Evolutionary conservation across 345 rosid species (phyloP).

Genomic region (Angophora floribunda): DNA sequence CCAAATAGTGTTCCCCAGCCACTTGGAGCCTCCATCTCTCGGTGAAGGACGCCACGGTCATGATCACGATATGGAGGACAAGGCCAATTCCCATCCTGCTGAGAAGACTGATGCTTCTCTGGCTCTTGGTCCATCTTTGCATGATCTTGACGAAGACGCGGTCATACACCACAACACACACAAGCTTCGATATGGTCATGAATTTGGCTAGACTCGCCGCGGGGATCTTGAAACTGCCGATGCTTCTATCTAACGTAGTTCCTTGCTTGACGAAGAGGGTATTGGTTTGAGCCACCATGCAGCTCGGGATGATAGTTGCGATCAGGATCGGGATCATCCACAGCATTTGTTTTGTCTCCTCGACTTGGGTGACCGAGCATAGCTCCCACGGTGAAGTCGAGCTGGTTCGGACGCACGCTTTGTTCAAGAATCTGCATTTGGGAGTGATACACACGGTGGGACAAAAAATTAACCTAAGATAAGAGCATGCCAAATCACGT

Average conservation of each 20-base stretch:
- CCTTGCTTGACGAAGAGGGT: too few species aligned
- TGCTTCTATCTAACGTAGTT: too few species aligned
- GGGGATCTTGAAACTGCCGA: too few species aligned
- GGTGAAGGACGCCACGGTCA: slow-evolving; percentile 41
- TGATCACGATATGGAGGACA: slow-evolving; percentile 45
- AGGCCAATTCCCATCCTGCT: slow-evolving; percentile 74
- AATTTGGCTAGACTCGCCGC: slow-evolving; percentile 22
- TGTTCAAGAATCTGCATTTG: slow-evolving; percentile 48
- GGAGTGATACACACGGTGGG: too few species aligned
- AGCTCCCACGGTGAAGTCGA: slow-evolving; percentile 44
- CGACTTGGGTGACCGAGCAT: slow-evolving; percentile 76
- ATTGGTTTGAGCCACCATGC: slow-evolving; percentile 15
- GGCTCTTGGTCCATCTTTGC: slow-evolving; percentile 43
- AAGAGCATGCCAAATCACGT: too few species aligned
- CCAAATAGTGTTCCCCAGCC: slow-evolving; percentile 38
- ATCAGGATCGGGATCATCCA: slow-evolving; percentile 72
- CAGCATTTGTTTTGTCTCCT: slow-evolving; percentile 93
- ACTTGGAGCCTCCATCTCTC: slow-evolving; percentile 43
- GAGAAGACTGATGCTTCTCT: slow-evolving; percentile 68
- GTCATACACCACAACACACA: slow-evolving; percentile 51
- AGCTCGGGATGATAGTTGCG: slow-evolving; percentile 71
- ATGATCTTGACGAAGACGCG: slow-evolving; percentile 31
- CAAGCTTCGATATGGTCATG: slow-evolving; percentile 54
- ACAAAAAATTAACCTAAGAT: too few species aligned
- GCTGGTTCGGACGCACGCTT: slow-evolving; percentile 57